Evolutionary conservation across 2,329 filamentous ascomycete genomes (phyloP).

Genomic region (Aspergillus neoniger): DNA sequence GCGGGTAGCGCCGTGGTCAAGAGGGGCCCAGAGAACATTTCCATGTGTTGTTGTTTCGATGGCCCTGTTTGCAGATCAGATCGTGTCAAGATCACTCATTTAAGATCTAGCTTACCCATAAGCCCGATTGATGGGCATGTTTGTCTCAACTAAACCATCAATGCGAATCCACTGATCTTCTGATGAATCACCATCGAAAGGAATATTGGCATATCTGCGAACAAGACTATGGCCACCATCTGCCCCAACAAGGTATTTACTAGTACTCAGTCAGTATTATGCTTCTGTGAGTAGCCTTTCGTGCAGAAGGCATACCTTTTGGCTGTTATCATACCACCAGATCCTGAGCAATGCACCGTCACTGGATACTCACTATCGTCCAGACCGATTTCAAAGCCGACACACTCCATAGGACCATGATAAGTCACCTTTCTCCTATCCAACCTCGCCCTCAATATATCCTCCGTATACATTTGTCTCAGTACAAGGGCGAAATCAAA

Average conservation of each 20-base stretch:
- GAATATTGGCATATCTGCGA: slow-evolving; percentile 5
- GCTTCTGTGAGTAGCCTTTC: neutral
- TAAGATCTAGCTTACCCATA: neutral
- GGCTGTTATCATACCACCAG: neutral
- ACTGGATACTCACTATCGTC: neutral
- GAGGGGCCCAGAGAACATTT: slow-evolving; percentile 15
- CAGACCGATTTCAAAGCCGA: neutral
- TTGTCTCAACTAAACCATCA: slow-evolving; percentile 10
- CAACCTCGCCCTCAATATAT: neutral
- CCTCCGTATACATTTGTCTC: neutral
- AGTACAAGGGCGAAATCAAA: neutral
- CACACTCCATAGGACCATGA: neutral
- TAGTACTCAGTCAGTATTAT: neutral
- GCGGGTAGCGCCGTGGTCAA: slow-evolving; percentile 13
- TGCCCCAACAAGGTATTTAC: slow-evolving; percentile 13
- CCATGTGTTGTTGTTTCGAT: slow-evolving; percentile 13
- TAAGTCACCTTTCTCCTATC: neutral
- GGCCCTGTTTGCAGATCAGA: neutral
- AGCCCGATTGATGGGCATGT: slow-evolving; percentile 10
- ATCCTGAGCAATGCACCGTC: neutral
- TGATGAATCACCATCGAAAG: slow-evolving; percentile 10
- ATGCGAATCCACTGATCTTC: slow-evolving; percentile 12
- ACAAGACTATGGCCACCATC: slow-evolving; percentile 11
- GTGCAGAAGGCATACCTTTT: neutral
- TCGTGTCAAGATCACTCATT: neutral